Conservation (phyloP, 2,329 filamentous ascomycete genomes). For the Didymella glomerata region DNA sequence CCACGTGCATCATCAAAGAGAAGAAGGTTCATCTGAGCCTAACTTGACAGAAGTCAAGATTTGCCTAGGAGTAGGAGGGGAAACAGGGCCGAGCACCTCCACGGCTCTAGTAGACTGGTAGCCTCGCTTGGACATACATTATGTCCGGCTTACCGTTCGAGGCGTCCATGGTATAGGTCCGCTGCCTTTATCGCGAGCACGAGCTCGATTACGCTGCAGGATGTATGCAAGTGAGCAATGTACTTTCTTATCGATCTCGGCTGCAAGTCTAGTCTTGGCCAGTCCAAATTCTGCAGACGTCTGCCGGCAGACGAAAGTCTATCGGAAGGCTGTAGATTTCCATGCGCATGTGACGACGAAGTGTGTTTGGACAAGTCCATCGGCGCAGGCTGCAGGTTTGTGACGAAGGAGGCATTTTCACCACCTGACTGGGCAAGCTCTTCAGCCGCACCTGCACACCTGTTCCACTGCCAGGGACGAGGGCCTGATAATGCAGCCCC, state of each 20-base stretch:
- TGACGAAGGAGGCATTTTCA: slow-evolving; percentile 3
- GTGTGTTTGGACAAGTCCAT: background rate
- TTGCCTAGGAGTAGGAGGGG: background rate
- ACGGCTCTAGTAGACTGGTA: background rate
- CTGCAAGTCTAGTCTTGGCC: slow-evolving; percentile 13
- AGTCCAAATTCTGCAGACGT: slow-evolving; percentile 6
- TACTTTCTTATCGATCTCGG: slow-evolving; percentile 18
- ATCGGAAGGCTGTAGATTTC: slow-evolving; percentile 6
- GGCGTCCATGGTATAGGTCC: background rate
- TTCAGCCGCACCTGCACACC: slow-evolving; percentile 16
- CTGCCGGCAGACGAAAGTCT: slow-evolving; percentile 10
- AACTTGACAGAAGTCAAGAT: background rate
- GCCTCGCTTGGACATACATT: background rate
- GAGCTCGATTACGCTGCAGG: slow-evolving; percentile 5
- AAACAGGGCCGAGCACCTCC: background rate
- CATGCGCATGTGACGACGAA: slow-evolving; percentile 9
- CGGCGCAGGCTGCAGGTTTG: background rate
- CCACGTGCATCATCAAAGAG: background rate
- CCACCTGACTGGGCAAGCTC: slow-evolving; percentile 6
- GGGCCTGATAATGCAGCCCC: slow-evolving; percentile 8
- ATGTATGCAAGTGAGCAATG: slow-evolving; percentile 22
- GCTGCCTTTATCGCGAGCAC: background rate
- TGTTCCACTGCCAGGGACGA: slow-evolving; percentile 4
- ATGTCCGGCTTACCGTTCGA: background rate
- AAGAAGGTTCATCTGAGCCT: background rate